Conservation (phyloP, 495 filamentous ascomycete species). For the Podospora didyma region DNA sequence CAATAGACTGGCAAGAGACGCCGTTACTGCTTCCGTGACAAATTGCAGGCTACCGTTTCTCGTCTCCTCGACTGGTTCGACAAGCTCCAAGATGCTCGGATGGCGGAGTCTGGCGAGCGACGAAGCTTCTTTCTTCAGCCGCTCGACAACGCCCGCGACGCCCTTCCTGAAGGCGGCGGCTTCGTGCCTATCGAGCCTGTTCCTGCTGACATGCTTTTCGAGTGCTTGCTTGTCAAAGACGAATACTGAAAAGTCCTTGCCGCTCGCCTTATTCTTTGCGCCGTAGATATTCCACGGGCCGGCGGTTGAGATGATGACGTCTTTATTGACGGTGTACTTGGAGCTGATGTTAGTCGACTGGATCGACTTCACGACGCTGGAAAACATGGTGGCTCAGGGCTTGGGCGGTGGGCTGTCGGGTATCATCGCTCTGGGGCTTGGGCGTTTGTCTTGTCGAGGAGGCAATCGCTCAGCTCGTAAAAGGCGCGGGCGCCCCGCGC, state of each 20-base stretch:
- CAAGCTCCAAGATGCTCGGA: constrained; percentile 85
- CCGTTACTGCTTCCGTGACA: constrained; percentile 84
- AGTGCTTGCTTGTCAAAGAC: constrained; percentile 87
- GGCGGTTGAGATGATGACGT: constrained; percentile 63
- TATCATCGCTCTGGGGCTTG: constrained; percentile 13
- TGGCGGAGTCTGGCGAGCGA: constrained; percentile 83
- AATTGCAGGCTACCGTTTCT: constrained; percentile 90
- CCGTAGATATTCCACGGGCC: constrained; percentile 97
- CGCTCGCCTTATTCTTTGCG: constrained; percentile 91
- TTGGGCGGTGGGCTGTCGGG: background rate
- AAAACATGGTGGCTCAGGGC: constrained; percentile 59
- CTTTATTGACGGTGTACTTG: constrained; percentile 79
- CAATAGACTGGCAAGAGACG: constrained; percentile 76
- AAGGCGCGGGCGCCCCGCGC: background rate
- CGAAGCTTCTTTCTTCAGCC: constrained; percentile 85
- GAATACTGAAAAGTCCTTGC: constrained; percentile 84
- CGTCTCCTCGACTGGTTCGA: constrained; percentile 94
- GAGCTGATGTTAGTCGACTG: constrained; percentile 79
- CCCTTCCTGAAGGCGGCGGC: constrained; percentile 68
- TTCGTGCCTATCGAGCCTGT: constrained; percentile 47
- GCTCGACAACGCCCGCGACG: constrained; percentile 84
- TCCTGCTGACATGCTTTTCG: constrained; percentile 65
- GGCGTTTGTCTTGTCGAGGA: background rate
- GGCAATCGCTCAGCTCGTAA: background rate
- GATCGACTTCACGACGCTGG: constrained; percentile 87